phyloP scores from a whole-genome alignment of 768 basidiomycete species.

The Suillus variegatus region DNA sequence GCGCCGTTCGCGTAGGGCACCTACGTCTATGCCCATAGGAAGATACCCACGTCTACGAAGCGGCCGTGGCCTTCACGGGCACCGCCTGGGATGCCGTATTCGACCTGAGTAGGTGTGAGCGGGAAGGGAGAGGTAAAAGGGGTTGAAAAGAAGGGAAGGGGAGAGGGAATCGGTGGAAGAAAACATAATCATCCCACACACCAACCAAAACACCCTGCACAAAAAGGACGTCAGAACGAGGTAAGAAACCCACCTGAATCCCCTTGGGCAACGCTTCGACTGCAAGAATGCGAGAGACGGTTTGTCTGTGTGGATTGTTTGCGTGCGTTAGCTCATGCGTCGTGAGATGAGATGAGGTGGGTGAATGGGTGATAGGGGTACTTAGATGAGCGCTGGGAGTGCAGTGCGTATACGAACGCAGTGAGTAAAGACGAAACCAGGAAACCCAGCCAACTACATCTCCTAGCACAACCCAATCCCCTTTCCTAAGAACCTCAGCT shows the following conservation, averaged over 20 bases:
- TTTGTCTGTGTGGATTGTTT: conserved; percentile 48
- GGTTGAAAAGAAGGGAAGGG: not conserved
- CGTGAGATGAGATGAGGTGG: not conserved
- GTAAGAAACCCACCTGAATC: conserved; percentile 51
- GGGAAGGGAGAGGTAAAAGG: not conserved
- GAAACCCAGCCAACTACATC: no score
- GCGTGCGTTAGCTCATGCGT: not conserved
- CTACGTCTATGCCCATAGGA: conserved; percentile 88
- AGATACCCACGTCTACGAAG: conserved; percentile 86
- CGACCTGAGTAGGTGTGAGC: not conserved
- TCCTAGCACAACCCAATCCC: not conserved
- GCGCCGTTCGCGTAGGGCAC: conserved; percentile 65
- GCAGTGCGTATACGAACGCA: not conserved
- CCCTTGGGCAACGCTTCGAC: conserved; percentile 85
- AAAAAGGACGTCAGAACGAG: not conserved
- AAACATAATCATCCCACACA: not conserved
- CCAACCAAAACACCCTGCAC: not conserved
- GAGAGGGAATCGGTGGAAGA: no score
- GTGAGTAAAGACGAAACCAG: not conserved
- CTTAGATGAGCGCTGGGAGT: not conserved
- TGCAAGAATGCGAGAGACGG: conserved; percentile 75
- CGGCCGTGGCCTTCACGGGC: conserved; percentile 38
- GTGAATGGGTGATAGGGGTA: no score
- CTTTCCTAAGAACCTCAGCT: not conserved
- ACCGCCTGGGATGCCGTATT: conserved; percentile 2